A percentile compares a stretch with the other conserved stretches of the same genome.
Conservation (phyloP, 2,329 filamentous ascomycete species). For the Aotearoamyces nothofagi region DNA sequence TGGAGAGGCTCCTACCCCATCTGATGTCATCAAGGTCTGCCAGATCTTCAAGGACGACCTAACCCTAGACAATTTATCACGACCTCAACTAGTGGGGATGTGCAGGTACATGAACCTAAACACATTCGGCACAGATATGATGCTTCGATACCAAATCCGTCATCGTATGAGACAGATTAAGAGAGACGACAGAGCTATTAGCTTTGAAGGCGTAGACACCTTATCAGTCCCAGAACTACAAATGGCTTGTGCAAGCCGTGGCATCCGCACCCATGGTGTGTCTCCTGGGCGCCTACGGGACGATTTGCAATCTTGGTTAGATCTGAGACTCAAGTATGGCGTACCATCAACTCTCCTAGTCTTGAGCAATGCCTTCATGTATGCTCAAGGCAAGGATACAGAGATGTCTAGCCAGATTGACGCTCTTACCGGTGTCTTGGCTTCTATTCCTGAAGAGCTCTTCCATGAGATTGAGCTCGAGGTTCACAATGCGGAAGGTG, state of each 20-base stretch:
- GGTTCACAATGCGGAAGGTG: slow-evolving; percentile 90
- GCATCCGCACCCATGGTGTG: slow-evolving; percentile 83
- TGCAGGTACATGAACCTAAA: slow-evolving; percentile 97
- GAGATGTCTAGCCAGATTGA: slow-evolving; percentile 86
- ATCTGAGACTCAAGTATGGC: slow-evolving; percentile 80
- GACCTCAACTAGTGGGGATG: slow-evolving; percentile 92
- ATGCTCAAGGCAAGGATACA: slow-evolving; percentile 67
- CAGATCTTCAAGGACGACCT: slow-evolving; percentile 98
- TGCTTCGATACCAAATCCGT: slow-evolving; percentile 92
- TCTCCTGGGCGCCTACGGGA: slow-evolving; percentile 77
- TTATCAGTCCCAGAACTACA: slow-evolving; percentile 90
- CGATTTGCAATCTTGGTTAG: slow-evolving; percentile 86
- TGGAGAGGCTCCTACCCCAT: slow-evolving; percentile 72
- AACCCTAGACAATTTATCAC: slow-evolving; percentile 89
- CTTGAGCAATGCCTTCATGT: slow-evolving; percentile 95
- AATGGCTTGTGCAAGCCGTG: slow-evolving; percentile 79
- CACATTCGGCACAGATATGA: slow-evolving; percentile 92
- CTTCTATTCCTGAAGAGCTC: slow-evolving; percentile 89
- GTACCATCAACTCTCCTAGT: slow-evolving; percentile 95
- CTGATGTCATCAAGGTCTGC: slow-evolving; percentile 97
- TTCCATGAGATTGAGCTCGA: slow-evolving; percentile 99
- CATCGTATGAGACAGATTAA: slow-evolving; percentile 99
- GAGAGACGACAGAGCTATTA: slow-evolving; percentile 88
- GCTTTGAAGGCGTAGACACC: slow-evolving; percentile 82
- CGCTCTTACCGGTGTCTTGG: slow-evolving; percentile 80